Base-by-base conservation (phyloP, 495 filamentous ascomycete genomes). In the Aspergillus affinis region DNA sequence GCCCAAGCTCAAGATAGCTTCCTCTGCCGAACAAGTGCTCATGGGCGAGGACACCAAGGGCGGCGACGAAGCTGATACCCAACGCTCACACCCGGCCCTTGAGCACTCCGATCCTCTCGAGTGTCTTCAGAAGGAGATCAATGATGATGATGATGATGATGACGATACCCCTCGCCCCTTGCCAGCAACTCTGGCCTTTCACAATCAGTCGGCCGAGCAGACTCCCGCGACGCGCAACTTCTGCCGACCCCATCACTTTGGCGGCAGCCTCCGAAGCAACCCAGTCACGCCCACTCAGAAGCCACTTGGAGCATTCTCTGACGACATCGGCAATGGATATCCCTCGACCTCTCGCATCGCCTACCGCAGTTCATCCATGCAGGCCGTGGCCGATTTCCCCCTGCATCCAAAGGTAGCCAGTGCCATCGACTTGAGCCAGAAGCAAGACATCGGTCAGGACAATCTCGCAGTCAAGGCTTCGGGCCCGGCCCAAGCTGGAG, bases 1-100 rank as follows among this genome's bases (percentile, higher is more conserved):
- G 0, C 73, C 75, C 18, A 75, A 48, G 15, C 60, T 78, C 7
- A 70, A 57, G 30, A 72, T 78, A 27, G 71, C 71, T 0, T 45
- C 64, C 2, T 72, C 69, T n/a, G 75, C 75, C 15, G 68, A 75
- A 8, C 59, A 66, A 12, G 56, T 75, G 4, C 75, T 77, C 20
- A 73, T 73, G 66, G 74, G 74, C 9, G 48, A 59, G 45, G 65
- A 51, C 8, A 54, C 21, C 21, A 48, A 20, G 12, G 48, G 48
- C 15, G 29, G 19, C 20, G 55, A 46, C 9, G 20, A 26, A 36
- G n/a, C 50, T 30, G 53, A 44, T 4, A 54, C 55, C n/a, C 57
- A 61, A 9, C 26, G 19, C 13, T 60, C 60, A 0, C 51, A 41
- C n/a, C 55, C 56, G 15, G 47, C 48, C 20, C 5, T 54, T 13